These are phyloP conservation scores for Colletotrichum gloeosporioides DNA, from an alignment of 2,329 filamentous ascomycete genomes.

Conservation along the genomic window DNA sequence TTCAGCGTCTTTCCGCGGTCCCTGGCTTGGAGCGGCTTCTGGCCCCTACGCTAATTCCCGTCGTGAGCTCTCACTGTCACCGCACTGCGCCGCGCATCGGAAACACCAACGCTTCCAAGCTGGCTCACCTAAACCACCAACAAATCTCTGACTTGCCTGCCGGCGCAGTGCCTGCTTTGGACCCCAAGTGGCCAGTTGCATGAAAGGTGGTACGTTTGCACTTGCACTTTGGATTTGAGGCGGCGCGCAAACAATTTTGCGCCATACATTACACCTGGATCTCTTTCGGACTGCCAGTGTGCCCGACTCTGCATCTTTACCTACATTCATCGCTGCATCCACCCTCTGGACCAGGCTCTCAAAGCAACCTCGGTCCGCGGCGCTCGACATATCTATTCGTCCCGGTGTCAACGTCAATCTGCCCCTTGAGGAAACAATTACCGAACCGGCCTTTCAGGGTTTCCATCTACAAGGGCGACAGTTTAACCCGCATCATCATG, in stretches of 20 bases:
- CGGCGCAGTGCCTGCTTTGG: not conserved
- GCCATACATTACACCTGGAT: not conserved
- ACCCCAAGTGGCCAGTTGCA: not conserved
- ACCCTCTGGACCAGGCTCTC: not conserved
- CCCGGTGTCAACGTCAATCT: not conserved
- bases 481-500: not conserved
- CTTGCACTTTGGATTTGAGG: not conserved
- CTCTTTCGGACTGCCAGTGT: not conserved
- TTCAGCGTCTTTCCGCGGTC: not conserved
- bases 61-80: not conserved
- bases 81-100: not conserved
- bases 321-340: not conserved
- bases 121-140: not conserved
- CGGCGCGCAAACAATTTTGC: constrained; percentile 6
- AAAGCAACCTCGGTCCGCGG: not conserved
- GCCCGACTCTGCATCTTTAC: not conserved
- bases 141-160: not conserved
- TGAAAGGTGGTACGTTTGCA: constrained; percentile 12
- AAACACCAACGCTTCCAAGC: not conserved
- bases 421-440: not conserved
- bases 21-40: not conserved
- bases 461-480: not conserved
- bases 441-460: not conserved
- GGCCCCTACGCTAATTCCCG: not conserved
- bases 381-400: not conserved